These are phyloP conservation scores for Scedosporium boydii DNA, from an alignment of 2,329 filamentous ascomycete species.

Conservation along the genomic window DNA sequence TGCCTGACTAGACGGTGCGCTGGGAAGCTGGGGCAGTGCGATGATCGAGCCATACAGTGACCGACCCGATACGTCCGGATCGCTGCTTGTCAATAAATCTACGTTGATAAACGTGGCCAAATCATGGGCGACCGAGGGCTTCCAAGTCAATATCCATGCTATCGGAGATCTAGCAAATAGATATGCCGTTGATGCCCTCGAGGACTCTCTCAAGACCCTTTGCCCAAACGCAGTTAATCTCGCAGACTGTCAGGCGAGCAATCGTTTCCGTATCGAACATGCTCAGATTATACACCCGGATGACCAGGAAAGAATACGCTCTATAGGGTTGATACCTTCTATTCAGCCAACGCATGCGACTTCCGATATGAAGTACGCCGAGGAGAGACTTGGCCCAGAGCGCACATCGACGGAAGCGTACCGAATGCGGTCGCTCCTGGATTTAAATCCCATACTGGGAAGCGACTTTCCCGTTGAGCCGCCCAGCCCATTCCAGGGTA, in stretches of 20 bases:
- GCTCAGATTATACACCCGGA: constrained; percentile 58
- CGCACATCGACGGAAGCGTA: constrained; percentile 51
- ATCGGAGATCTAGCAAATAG: constrained; percentile 63
- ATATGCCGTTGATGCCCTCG: constrained; percentile 53
- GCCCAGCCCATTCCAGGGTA: constrained; percentile 55
- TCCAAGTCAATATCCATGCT: constrained; percentile 63
- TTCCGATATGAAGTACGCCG: constrained; percentile 60
- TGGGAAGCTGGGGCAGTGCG: constrained; percentile 63
- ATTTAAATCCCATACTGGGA: constrained; percentile 46
- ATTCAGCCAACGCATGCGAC: constrained; percentile 67
- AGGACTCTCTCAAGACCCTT: constrained; percentile 40
- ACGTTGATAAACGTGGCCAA: constrained; percentile 42
- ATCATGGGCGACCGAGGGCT: constrained; percentile 51
- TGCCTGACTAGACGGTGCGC: constrained; percentile 46
- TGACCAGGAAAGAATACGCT: constrained; percentile 50
- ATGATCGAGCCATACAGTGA: constrained; percentile 63
- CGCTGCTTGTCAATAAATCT: constrained; percentile 56
- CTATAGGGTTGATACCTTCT: constrained; percentile 54
- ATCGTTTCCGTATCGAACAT: constrained; percentile 61
- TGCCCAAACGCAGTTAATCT: constrained; percentile 33
- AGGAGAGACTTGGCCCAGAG: constrained; percentile 44
- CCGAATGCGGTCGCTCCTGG: constrained; percentile 53
- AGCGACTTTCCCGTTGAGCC: constrained; percentile 67
- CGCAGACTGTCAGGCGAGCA: constrained; percentile 40
- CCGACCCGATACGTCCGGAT: constrained; percentile 50